Percentiles rank a stretch among this genome's conserved stretches.
phyloP scores from a whole-genome alignment of 2,329 filamentous ascomycete genomes.

The Diaporthe ampelina region DNA sequence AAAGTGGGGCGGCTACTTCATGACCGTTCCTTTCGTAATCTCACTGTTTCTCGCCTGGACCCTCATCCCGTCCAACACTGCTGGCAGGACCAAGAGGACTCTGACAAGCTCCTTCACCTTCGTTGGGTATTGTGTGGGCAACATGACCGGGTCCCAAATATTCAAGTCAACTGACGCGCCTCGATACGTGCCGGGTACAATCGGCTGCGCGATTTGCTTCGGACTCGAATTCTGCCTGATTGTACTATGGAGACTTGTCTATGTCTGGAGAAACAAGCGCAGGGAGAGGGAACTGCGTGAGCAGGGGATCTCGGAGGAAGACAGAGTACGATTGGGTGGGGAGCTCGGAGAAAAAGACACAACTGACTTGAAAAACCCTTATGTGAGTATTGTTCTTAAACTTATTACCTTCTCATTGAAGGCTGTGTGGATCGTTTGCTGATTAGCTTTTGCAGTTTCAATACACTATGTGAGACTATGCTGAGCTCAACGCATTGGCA shows the following conservation, averaged over 20 bases:
- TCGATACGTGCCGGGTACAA: conserved; percentile 59
- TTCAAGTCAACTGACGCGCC: conserved; percentile 60
- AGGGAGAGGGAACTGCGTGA: conserved; percentile 48
- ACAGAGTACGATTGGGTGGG: conserved; percentile 50
- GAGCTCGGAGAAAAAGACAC: conserved; percentile 53
- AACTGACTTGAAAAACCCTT: conserved; percentile 55
- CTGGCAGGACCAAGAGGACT: conserved; percentile 62
- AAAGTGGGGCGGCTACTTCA: conserved; percentile 55
- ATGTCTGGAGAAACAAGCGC: conserved; percentile 56
- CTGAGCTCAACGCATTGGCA: background rate
- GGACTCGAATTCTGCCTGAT: conserved; percentile 55
- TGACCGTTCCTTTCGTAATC: conserved; percentile 53
- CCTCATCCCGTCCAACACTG: conserved; percentile 59
- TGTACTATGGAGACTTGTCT: conserved; percentile 54
- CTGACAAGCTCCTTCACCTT: conserved; percentile 61
- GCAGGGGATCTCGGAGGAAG: conserved; percentile 52
- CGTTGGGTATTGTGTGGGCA: conserved; percentile 61
- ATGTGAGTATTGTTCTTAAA: conserved; percentile 45
- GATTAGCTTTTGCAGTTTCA: background rate
- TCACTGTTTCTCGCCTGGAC: conserved; percentile 53
- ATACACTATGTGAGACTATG: conserved; percentile 23
- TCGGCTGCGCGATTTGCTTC: conserved; percentile 55
- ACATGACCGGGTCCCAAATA: conserved; percentile 62
- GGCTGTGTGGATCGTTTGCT: background rate
- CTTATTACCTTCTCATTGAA: background rate